phyloP scores from a whole-genome alignment of 192 early-diverging fungal genomes.

The Coemansia sp. region DNA sequence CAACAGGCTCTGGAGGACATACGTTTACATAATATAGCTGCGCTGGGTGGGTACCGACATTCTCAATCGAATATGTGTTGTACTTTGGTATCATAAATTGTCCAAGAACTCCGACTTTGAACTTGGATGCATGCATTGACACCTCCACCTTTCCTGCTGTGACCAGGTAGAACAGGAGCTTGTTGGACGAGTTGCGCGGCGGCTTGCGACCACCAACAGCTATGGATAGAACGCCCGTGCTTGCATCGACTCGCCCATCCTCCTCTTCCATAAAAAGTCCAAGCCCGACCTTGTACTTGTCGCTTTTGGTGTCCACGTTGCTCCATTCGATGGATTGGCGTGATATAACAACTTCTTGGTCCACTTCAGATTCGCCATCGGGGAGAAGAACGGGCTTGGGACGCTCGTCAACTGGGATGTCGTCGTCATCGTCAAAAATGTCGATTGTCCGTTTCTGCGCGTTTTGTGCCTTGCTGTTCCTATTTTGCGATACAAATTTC shows the following conservation, averaged over 20 bases:
- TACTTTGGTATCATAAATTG: slow-evolving; percentile 39
- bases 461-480: slow-evolving; percentile 1
- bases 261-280: slow-evolving; percentile 20
- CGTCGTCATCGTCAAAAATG: slow-evolving; percentile 37
- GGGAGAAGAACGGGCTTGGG: slow-evolving; percentile 9
- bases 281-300: slow-evolving; percentile 30
- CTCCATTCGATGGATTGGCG: slow-evolving; percentile 41
- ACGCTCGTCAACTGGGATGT: slow-evolving; percentile 23
- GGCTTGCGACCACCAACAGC: slow-evolving; percentile 42
- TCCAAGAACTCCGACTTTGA: slow-evolving; percentile 35
- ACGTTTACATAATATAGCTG: slow-evolving; percentile 45
- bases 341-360: slow-evolving; percentile 26
- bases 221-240: slow-evolving; percentile 23
- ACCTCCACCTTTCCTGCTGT: slow-evolving; percentile 45
- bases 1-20: slow-evolving; percentile 2
- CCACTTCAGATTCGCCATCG: slow-evolving; percentile 16
- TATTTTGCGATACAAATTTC: background rate
- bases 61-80: slow-evolving; percentile 41
- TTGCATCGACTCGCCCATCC: slow-evolving; percentile 19
- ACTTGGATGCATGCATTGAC: slow-evolving; percentile 20
- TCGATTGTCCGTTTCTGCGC: slow-evolving; percentile 15
- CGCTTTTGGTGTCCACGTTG: slow-evolving; percentile 6
- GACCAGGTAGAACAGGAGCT: slow-evolving; percentile 34
- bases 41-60: slow-evolving; percentile 47
- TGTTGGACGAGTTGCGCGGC: slow-evolving; percentile 14